These are phyloP conservation scores for Aspergillus calidoustus DNA, from an alignment of 2,329 filamentous ascomycete species.

Conservation along the genomic window DNA sequence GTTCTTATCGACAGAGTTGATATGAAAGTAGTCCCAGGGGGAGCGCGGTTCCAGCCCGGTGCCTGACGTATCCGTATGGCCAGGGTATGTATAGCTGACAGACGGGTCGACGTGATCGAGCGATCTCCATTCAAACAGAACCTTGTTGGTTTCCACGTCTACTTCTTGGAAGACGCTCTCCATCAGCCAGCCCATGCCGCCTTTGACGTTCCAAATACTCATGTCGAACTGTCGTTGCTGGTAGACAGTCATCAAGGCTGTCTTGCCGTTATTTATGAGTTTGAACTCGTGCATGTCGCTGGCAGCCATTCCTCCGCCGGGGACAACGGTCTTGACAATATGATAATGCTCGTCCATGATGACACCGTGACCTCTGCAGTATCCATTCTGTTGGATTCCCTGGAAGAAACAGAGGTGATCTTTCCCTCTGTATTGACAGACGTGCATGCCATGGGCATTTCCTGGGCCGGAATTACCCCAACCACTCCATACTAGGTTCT, in stretches of 20 bases:
- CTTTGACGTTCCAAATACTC: constrained; percentile 47
- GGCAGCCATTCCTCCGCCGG: constrained; percentile 45
- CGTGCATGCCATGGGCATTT: constrained; percentile 54
- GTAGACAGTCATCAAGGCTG: constrained; percentile 47
- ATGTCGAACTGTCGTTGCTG: constrained; percentile 53
- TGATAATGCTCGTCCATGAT: constrained; percentile 58
- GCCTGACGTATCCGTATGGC: constrained; percentile 51
- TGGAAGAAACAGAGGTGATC: constrained; percentile 59
- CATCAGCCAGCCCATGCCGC: constrained; percentile 56
- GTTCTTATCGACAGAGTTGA: constrained; percentile 51
- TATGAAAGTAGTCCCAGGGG: constrained; percentile 53
- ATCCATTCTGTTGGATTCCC: constrained; percentile 56
- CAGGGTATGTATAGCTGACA: constrained; percentile 52
- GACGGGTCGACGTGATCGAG: constrained; percentile 56
- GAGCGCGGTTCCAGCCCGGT: constrained; percentile 51
- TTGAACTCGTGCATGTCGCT: constrained; percentile 60
- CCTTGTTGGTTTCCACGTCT: constrained; percentile 53
- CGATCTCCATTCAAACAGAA: constrained; percentile 57
- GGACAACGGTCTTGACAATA: constrained; percentile 53
- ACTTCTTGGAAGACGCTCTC: constrained; percentile 60
- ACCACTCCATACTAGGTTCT: constrained; percentile 57
- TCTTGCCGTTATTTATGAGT: constrained; percentile 50
- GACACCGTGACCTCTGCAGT: constrained; percentile 56
- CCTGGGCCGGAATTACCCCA: constrained; percentile 55
- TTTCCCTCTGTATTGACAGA: constrained; percentile 54